phyloP scores from a whole-genome alignment of 192 early-diverging fungal species.

The Linnemannia elongata region DNA sequence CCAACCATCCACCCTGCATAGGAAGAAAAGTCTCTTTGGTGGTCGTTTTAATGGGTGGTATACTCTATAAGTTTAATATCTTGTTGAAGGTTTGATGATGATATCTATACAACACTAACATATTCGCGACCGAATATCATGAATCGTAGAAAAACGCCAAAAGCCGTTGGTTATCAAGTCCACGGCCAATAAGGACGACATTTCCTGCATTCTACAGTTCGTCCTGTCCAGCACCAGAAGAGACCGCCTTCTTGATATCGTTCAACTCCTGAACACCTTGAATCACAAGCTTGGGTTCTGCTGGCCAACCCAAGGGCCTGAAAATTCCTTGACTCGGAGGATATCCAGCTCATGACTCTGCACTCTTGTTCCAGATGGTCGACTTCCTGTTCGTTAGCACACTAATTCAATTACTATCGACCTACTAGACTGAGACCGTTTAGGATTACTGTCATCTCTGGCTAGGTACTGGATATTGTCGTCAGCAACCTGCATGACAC shows the following conservation, averaged over 20 bases:
- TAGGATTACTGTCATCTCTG: too few species aligned
- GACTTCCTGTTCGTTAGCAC: slow-evolving; percentile 54
- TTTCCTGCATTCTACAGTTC: slow-evolving; percentile 35
- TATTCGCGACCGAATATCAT: slow-evolving; percentile 20
- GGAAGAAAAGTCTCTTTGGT: too few species aligned
- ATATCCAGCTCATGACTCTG: slow-evolving; percentile 60
- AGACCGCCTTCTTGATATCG: slow-evolving; percentile 57
- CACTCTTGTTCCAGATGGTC: slow-evolving; percentile 57
- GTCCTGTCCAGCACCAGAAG: slow-evolving; percentile 12
- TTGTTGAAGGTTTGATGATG: not conserved
- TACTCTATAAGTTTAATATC: not conserved
- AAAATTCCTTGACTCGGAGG: slow-evolving; percentile 72
- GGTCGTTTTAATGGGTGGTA: too few species aligned
- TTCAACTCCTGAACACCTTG: slow-evolving; percentile 78
- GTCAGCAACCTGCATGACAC: too few species aligned
- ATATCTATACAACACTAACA: slow-evolving; percentile 20
- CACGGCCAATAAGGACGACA: slow-evolving; percentile 59
- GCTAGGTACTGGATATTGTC: too few species aligned
- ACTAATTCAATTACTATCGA: too few species aligned
- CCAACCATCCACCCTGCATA: too few species aligned
- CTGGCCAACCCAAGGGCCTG: slow-evolving; percentile 42
- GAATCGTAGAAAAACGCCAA: slow-evolving; percentile 29
- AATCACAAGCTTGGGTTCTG: slow-evolving; percentile 61
- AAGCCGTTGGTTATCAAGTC: slow-evolving; percentile 29
- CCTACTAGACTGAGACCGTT: too few species aligned